Base-by-base conservation (phyloP, 345 rosid species). In the Pseudoturritis turrita region DNA sequence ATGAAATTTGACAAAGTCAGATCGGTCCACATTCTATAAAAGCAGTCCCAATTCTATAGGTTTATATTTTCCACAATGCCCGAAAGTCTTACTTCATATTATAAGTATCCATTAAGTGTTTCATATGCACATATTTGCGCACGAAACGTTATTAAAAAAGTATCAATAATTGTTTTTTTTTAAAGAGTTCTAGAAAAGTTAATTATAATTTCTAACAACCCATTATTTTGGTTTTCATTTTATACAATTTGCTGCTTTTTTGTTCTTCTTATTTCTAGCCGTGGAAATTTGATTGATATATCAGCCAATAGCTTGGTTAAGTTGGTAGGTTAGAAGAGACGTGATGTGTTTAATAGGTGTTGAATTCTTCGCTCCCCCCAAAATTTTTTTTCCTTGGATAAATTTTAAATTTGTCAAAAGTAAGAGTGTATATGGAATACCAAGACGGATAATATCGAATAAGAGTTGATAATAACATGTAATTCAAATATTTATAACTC, bases 21-120 rank as follows among this genome's bases (percentile, higher is more conserved):
- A 47, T 47, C 39, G 78, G 78, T 74, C 78, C 78, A 67, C 5
- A 67, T 59, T 58, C 78, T 74, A 74, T 4, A 58, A 67, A 66
- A 66, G 68, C 68, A 66, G 62, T 67, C 78, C 78, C 72, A 66
- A 67, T 74, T 66, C 62, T 74, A 67, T n/a, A 40, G 54, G 54
- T 62, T 58, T 66, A 49, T 66, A 59, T 50, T 50, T 50, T 52
- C 62, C 39, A 50, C 45, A 37, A 40, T 7, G 31, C 62, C 68
- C 19, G 4, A 66, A 66, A 74, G 68, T 57, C 62, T 71, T 49
- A 31, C 45, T 21, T 50, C 17, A 3, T 71, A 71, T 71, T 26
- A 40, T 47, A 37, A 46, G 12, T 29, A 39, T 19, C 46, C 15
- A 29, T 19, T 39, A 47, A 17, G 36, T 57, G 11, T 57, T 56